Evolutionary conservation across 306 rosid genomes (phyloP), one percentile per base, ranked within the genome.

Genomic region (Fragaria nilgerrensis): DNA sequence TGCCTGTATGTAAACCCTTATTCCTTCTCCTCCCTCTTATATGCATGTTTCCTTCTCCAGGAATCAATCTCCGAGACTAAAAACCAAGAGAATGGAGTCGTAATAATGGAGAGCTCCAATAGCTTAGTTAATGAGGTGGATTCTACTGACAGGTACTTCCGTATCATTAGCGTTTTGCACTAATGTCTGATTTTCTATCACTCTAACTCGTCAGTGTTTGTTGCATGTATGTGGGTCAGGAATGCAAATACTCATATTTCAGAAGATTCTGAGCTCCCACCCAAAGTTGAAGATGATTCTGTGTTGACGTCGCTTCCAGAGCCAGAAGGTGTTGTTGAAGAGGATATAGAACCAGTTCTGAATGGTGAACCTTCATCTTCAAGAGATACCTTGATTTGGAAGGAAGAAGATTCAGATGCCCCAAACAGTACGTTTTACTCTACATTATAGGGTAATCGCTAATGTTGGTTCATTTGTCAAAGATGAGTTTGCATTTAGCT

Each of bases 391-490:
- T 88, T 67, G 76, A 81, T 69, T 50, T 89, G 93, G 99, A 89
- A 84, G 73, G 90, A 81, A 77, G 96, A 92, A 82, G 78, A 87
- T 73, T 66, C 61, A 76, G 96, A 88, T 82, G 98, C 96, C 68
- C 98, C 98, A 44, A 82, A 87, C 75, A 70, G 99, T 95, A 89
- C 81, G 97, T 90, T 84, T 43, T 84, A 65, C 61, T 63, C 53
- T 77, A 39, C n/a, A 55, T 4, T 80, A 53, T 63, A 78, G 77
- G 48, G 65, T 27, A 44, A 63, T 69, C 49, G 67, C 41, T 41
- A 43, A n/a, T 74, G 63, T 74, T 36, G 19, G 64, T 73, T 61
- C 56, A 15, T 70, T 70, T 84, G 25, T 66, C 68, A 32, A 70
- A 44, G 71, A 73, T 61, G 36, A 65, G 50, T 64, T 73, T 71